Conservation (phyloP, 805 yeast species). For the Kodamaea kakaduensis region DNA sequence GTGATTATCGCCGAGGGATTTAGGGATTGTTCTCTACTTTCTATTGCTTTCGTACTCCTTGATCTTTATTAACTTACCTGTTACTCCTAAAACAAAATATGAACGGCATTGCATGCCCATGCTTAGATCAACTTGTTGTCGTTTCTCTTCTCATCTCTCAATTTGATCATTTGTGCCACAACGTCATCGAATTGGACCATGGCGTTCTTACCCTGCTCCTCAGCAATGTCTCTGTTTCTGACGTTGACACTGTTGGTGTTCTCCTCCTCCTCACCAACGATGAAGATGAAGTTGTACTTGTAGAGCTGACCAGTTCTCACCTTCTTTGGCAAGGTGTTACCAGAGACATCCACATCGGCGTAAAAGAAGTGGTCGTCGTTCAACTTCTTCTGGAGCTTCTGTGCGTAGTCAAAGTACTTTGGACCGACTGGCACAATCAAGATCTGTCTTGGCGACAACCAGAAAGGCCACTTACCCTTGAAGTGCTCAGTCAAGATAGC, state of each 20-base stretch:
- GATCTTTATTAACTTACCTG: too few relatives aligned
- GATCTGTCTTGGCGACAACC: slow-evolving; percentile 99
- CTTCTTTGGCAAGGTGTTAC: slow-evolving; percentile 97
- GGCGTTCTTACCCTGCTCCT: slow-evolving; percentile 89
- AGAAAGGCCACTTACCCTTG: slow-evolving; percentile 99
- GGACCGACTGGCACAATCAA: slow-evolving; percentile 96
- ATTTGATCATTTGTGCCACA: slow-evolving; percentile 57
- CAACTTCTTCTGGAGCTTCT: slow-evolving; percentile 64
- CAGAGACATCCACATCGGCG: slow-evolving; percentile 89
- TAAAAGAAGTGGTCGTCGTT: slow-evolving; percentile 70
- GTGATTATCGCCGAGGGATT: too few relatives aligned
- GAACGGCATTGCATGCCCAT: too few relatives aligned
- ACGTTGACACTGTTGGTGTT: slow-evolving; percentile 77
- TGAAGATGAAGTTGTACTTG: slow-evolving; percentile 92
- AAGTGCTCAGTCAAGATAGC: slow-evolving; percentile 97
- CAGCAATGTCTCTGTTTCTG: slow-evolving; percentile 93
- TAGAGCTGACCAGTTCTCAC: slow-evolving; percentile 93
- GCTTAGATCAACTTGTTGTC: slow-evolving; percentile 47
- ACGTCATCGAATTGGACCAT: slow-evolving; percentile 72
- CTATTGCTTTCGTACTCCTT: too few relatives aligned
- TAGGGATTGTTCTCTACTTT: too few relatives aligned
- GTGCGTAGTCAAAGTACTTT: slow-evolving; percentile 87
- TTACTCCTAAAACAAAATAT: too few relatives aligned
- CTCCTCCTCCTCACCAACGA: slow-evolving; percentile 95
- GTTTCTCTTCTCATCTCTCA: slow-evolving; percentile 70